Conservation (phyloP, 1,139 yeast species). For the Candida freyschussii region DNA sequence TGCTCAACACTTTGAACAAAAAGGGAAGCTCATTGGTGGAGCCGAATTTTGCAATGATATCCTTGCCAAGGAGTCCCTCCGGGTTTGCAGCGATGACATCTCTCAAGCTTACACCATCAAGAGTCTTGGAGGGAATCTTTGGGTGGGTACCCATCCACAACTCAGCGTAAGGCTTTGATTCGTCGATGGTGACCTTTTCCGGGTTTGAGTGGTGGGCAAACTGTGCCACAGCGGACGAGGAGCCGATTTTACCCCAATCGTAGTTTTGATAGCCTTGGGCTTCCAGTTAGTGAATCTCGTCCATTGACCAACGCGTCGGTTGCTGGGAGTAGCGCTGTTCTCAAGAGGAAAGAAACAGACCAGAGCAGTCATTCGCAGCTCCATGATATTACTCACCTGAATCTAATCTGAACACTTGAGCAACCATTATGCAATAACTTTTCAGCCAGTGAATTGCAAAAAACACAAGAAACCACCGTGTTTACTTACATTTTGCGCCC, state of each 20-base stretch:
- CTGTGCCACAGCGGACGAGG: slow-evolving; percentile 80
- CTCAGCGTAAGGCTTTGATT: slow-evolving; percentile 77
- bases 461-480: neutral
- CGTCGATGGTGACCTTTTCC: slow-evolving; percentile 51
- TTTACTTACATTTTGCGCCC: slow-evolving; percentile 4
- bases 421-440: no score
- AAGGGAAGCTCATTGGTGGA: slow-evolving; percentile 75
- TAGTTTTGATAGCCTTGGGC: slow-evolving; percentile 58
- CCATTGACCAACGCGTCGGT: neutral
- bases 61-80: slow-evolving; percentile 48
- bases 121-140: slow-evolving; percentile 73
- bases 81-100: slow-evolving; percentile 62
- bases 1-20: slow-evolving; percentile 87
- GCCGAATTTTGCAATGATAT: slow-evolving; percentile 63
- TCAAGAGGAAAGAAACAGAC: neutral
- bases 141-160: slow-evolving; percentile 99
- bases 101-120: slow-evolving; percentile 53
- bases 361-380: neutral
- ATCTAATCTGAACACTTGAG: slow-evolving; percentile 33
- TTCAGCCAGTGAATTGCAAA: no score
- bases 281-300: slow-evolving; percentile 2
- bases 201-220: slow-evolving; percentile 73
- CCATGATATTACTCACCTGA: slow-evolving; percentile 28
- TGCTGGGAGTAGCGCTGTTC: neutral
- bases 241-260: slow-evolving; percentile 88